Evolutionary conservation across 2,329 filamentous ascomycete species (phyloP).

Genomic region (Malbranchea cinnamomea): DNA sequence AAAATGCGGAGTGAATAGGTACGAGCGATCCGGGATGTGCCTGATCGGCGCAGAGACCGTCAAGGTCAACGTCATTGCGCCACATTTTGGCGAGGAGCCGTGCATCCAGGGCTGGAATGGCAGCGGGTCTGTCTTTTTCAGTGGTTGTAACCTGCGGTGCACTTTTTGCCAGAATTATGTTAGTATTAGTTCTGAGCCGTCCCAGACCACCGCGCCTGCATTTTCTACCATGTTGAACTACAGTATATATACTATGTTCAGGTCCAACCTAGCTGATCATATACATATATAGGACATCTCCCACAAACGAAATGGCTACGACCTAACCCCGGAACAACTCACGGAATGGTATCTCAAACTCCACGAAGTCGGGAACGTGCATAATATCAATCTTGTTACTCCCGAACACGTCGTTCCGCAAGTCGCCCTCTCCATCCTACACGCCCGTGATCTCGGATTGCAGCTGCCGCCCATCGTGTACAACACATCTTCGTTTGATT

Average conservation of each 20-base stretch:
- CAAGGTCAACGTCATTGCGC: constrained; percentile 72
- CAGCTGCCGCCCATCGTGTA: constrained; percentile 64
- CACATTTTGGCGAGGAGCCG: constrained; percentile 73
- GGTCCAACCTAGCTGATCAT: no score
- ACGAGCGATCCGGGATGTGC: constrained; percentile 62
- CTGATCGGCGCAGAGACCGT: constrained; percentile 57
- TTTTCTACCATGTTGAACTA: no score
- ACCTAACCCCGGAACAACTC: constrained; percentile 62
- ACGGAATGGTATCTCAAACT: constrained; percentile 73
- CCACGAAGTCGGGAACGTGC: constrained; percentile 63
- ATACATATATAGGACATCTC: constrained; percentile 54
- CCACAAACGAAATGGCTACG: constrained; percentile 66
- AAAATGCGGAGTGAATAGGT: constrained; percentile 66
- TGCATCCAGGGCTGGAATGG: constrained; percentile 73
- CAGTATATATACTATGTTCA: no score
- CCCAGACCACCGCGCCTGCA: no score
- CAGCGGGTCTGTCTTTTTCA: constrained; percentile 69
- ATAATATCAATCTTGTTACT: constrained; percentile 81
- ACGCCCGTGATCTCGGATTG: constrained; percentile 55
- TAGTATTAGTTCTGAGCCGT: no score
- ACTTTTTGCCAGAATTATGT: constrained; percentile 61
- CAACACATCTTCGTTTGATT: constrained; percentile 74
- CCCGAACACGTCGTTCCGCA: constrained; percentile 79
- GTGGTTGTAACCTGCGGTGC: constrained; percentile 59
- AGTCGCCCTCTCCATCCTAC: constrained; percentile 60